These are phyloP conservation scores for Fusarium nematophilum DNA, from an alignment of 2,329 filamentous ascomycete species.

Conservation along the genomic window DNA sequence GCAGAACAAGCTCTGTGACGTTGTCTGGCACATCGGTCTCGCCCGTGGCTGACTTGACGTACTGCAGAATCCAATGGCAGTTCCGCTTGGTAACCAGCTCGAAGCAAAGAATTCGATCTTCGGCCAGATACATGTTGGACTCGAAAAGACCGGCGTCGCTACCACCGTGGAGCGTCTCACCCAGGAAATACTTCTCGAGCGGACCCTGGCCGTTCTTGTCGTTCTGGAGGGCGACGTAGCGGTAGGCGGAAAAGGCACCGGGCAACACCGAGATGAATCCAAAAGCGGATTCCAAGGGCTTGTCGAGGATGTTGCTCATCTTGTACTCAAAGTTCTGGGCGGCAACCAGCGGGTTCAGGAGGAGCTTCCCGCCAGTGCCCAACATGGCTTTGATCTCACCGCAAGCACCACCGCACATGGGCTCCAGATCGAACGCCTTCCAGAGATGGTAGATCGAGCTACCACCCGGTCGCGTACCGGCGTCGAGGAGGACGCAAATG, in stretches of 20 bases:
- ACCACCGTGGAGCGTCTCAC: slow-evolving; percentile 94
- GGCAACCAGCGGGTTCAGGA: slow-evolving; percentile 92
- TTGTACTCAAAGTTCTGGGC: slow-evolving; percentile 99
- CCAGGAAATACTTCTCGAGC: slow-evolving; percentile 95
- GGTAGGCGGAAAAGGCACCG: slow-evolving; percentile 98
- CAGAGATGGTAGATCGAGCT: slow-evolving; percentile 98
- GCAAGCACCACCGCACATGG: slow-evolving; percentile 96
- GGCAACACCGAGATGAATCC: slow-evolving; percentile 97
- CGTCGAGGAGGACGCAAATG: slow-evolving; percentile 95
- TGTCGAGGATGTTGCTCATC: slow-evolving; percentile 99
- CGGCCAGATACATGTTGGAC: slow-evolving; percentile 98
- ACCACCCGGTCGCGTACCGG: slow-evolving; percentile 92
- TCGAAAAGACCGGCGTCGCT: slow-evolving; percentile 96
- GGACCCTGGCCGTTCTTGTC: slow-evolving; percentile 95
- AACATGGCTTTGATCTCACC: slow-evolving; percentile 99
- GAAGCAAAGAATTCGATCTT: slow-evolving; percentile 98
- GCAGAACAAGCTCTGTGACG: slow-evolving; percentile 93
- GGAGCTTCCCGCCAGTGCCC: slow-evolving; percentile 82
- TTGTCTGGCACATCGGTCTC: slow-evolving; percentile 97
- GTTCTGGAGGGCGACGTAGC: slow-evolving; percentile 93
- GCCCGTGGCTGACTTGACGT: slow-evolving; percentile 96
- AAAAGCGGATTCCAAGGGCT: slow-evolving; percentile 95
- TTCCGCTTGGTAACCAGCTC: slow-evolving; percentile 98
- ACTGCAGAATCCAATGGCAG: slow-evolving; percentile 96
- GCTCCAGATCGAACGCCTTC: slow-evolving; percentile 98